These are phyloP conservation scores for Fistulifera solaris DNA, from an alignment of 108 stramenopile species.

Conservation along the genomic window DNA sequence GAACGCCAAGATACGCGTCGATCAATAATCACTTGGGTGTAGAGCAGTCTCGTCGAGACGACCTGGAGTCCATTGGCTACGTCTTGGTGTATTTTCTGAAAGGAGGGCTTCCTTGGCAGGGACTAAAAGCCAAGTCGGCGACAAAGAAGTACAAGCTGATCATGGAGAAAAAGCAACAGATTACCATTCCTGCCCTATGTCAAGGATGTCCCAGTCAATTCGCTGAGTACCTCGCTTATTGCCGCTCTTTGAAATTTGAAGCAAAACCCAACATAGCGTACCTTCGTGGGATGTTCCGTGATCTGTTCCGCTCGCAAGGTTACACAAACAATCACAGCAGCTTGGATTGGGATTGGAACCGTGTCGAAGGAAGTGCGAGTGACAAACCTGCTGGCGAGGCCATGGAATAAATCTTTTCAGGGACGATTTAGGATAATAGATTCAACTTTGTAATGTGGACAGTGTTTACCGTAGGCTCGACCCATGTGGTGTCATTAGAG, in stretches of 20 bases:
- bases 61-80: slow-evolving; percentile 95
- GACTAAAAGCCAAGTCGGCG: slow-evolving; percentile 93
- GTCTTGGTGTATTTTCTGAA: slow-evolving; percentile 97
- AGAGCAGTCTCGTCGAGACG: slow-evolving; percentile 95
- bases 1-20: slow-evolving; percentile 94
- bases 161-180: slow-evolving; percentile 91
- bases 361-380: slow-evolving; percentile 31
- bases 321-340: slow-evolving; percentile 86
- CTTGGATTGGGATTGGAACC: slow-evolving; percentile 90
- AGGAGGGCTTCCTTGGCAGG: slow-evolving; percentile 98
- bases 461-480: no score
- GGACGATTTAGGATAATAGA: no score
- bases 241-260: slow-evolving; percentile 96
- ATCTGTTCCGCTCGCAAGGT: slow-evolving; percentile 86
- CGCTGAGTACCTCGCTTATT: slow-evolving; percentile 96
- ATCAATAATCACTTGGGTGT: slow-evolving; percentile 98
- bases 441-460: no score
- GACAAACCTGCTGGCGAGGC: no score
- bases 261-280: slow-evolving; percentile 98
- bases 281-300: slow-evolving; percentile 92
- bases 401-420: no score
- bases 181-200: slow-evolving; percentile 89
- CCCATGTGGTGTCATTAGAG: no score
- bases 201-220: slow-evolving; percentile 96
- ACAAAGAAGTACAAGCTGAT: slow-evolving; percentile 93